Evolutionary conservation across 495 filamentous ascomycete genomes (phyloP).

Genomic region (Podospora pseudocomata): DNA sequence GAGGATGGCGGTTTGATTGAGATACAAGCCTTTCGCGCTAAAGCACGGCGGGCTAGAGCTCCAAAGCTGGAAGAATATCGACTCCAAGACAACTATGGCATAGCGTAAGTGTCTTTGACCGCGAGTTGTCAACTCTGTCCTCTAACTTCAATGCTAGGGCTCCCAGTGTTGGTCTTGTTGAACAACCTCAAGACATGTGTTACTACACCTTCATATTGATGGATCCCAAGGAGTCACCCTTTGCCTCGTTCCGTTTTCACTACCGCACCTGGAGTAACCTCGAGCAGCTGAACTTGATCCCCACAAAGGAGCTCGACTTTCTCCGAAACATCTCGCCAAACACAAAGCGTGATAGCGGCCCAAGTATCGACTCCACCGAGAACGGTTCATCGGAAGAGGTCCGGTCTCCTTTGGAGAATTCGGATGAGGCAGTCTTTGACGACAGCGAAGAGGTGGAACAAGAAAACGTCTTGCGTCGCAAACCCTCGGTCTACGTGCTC

Average conservation of each 20-base stretch:
- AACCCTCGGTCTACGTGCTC: constrained; percentile 19
- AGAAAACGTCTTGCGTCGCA: neutral
- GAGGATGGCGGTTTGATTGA: constrained; percentile 53
- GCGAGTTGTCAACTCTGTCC: neutral
- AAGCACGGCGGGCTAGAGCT: constrained; percentile 33
- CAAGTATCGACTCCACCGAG: neutral
- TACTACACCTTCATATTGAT: constrained; percentile 47
- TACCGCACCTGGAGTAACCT: constrained; percentile 47
- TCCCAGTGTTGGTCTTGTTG: constrained; percentile 43
- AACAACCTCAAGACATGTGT: constrained; percentile 45
- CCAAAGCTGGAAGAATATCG: constrained; percentile 36
- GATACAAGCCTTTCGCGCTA: constrained; percentile 47
- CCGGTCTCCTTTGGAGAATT: neutral
- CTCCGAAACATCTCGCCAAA: constrained; percentile 14
- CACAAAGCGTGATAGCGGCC: constrained; percentile 2
- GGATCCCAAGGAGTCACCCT: constrained; percentile 47
- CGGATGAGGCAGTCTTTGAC: constrained; percentile 22
- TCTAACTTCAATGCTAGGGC: constrained; percentile 25
- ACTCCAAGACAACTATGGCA: constrained; percentile 42
- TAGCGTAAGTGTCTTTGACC: constrained; percentile 37
- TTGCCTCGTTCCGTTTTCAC: constrained; percentile 46
- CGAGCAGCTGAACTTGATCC: constrained; percentile 39
- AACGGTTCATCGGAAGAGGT: neutral
- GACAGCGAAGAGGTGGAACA: neutral
- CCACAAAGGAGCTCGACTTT: constrained; percentile 19